Evolutionary conservation across 176 grass and related monocot genomes (phyloP), one percentile per base, ranked within the genome.

Genomic region (Phragmites australis): DNA sequence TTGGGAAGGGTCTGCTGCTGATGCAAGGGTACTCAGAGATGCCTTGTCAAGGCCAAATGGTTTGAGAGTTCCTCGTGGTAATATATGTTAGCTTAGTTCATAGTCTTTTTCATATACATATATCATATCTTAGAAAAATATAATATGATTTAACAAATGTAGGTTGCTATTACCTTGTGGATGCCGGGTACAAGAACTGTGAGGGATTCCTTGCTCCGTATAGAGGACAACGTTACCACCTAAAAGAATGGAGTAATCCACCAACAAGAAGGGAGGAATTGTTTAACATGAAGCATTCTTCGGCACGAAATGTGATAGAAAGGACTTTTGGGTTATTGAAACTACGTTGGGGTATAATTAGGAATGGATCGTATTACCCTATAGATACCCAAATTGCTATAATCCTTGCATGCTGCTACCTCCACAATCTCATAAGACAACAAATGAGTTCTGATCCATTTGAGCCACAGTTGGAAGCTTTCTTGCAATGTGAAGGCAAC

Each of bases 361-460:
- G 25, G 9, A 56, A 69, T 43, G 37, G 50, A 2, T 57, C 64
- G 15, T 45, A 69, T 26, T 80, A 57, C 12, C 65, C 22, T 5
- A 56, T 45, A 45, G 13, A 65, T 2, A 80, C 64, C 13, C 37
- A 80, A 5, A 40, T 57, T 57, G 49, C 18, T 11, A 80, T 80
- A 69, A 69, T 57, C 30, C 44, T 81, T 16, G 25, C 78, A 0
- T 70, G 65, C 0, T 70, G 65, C 65, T 80, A 80, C 5, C 41
- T 59, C 2, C 40, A 81, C 27, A 81, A 81, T 45, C 26, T 70
- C 0, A 70, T 81, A 19, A 1, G 40, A 6, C 51, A 79, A 41
- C 46, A 59, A 22, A 59, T 70, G 52, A 2, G 25, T 47, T 3
- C 8, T 32, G 52, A 70, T 70, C 51, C 78, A 17, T 10, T 44